Evolutionary conservation across 2,329 filamentous ascomycete species (phyloP).

Genomic region (Mycocentrospora acerina): DNA sequence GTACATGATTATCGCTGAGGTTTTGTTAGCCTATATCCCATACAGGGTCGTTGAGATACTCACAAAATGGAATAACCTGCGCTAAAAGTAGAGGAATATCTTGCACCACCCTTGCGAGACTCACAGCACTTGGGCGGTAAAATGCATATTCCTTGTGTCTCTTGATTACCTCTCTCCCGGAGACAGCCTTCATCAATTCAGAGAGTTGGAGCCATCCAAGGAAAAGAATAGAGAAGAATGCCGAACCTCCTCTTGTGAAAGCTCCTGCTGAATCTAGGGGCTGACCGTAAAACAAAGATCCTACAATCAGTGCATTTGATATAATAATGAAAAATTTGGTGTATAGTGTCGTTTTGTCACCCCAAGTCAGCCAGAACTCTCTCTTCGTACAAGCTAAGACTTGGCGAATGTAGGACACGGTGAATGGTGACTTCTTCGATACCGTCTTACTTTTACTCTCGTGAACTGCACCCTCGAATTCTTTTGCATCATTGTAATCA

Average conservation of each 20-base stretch:
- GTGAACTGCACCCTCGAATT: slow-evolving; percentile 66
- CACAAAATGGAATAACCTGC: slow-evolving; percentile 59
- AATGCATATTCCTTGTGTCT: slow-evolving; percentile 69
- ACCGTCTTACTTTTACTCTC: slow-evolving; percentile 67
- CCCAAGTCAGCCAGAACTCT: slow-evolving; percentile 77
- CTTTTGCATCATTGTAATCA: slow-evolving; percentile 60
- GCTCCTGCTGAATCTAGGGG: slow-evolving; percentile 60
- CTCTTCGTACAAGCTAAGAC: slow-evolving; percentile 68
- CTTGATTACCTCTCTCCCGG: slow-evolving; percentile 68
- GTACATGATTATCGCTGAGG: slow-evolving; percentile 58
- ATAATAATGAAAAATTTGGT: slow-evolving; percentile 81
- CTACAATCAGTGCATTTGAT: slow-evolving; percentile 72
- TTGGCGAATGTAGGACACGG: slow-evolving; percentile 71
- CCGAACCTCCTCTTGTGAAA: slow-evolving; percentile 63
- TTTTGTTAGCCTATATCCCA: slow-evolving; percentile 6
- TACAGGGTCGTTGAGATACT: slow-evolving; percentile 4
- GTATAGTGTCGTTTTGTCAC: slow-evolving; percentile 68
- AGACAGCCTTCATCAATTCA: slow-evolving; percentile 76
- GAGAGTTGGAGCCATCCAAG: slow-evolving; percentile 71
- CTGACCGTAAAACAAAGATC: slow-evolving; percentile 75
- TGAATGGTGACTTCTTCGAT: slow-evolving; percentile 71
- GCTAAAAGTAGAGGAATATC: slow-evolving; percentile 63
- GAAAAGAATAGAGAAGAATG: slow-evolving; percentile 69
- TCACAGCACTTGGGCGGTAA: slow-evolving; percentile 68
- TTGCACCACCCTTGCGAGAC: slow-evolving; percentile 61